phyloP scores from a whole-genome alignment of 495 filamentous ascomycete species.

The Aspergillus coremiiformis region DNA sequence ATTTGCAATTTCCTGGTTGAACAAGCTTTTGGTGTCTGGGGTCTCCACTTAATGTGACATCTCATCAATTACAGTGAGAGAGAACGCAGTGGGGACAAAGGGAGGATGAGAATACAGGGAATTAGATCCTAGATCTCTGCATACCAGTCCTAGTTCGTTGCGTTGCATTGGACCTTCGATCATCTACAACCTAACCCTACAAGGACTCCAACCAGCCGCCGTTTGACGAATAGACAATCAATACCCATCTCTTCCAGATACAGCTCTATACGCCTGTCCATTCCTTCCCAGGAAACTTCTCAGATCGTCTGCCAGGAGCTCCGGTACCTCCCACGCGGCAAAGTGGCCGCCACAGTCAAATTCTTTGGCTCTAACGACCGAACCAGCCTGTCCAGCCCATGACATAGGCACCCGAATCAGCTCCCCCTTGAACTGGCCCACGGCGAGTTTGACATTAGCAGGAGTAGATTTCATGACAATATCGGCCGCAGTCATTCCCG shows the following conservation, averaged over 20 bases:
- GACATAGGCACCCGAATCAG: slow-evolving; percentile 31
- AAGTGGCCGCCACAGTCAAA: slow-evolving; percentile 45
- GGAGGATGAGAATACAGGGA: background rate
- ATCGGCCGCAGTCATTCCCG: slow-evolving; percentile 10
- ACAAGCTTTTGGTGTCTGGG: slow-evolving; percentile 24
- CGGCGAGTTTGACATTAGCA: slow-evolving; percentile 30
- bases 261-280: slow-evolving; percentile 34
- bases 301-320: slow-evolving; percentile 35
- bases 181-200: background rate
- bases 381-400: slow-evolving; percentile 36
- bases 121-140: background rate
- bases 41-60: slow-evolving; percentile 27
- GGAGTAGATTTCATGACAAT: slow-evolving; percentile 10
- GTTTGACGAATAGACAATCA: slow-evolving; percentile 46
- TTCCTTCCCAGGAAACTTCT: slow-evolving; percentile 37
- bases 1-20: slow-evolving; percentile 15
- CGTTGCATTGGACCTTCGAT: background rate
- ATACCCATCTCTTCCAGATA: slow-evolving; percentile 31
- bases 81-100: background rate
- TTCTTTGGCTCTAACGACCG: slow-evolving; percentile 35
- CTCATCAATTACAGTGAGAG: slow-evolving; percentile 4
- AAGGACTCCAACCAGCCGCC: background rate
- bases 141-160: background rate
- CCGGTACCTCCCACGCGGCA: slow-evolving; percentile 44
- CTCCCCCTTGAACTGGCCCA: slow-evolving; percentile 40